Base-by-base conservation (phyloP, 2,329 filamentous ascomycete species). In the Penicillium sp. region DNA sequence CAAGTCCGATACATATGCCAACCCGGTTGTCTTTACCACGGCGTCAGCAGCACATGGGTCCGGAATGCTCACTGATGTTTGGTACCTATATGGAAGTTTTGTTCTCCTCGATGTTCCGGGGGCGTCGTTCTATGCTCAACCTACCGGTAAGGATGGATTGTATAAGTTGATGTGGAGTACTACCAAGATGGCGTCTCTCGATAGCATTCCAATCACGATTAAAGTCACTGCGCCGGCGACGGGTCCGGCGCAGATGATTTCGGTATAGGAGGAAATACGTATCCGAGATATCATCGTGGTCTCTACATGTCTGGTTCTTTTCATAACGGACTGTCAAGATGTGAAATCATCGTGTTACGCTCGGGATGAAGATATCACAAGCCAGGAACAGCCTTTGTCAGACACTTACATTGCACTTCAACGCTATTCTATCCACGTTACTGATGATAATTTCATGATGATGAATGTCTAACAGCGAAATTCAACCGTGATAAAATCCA, bases 51-150 rank as follows among this genome's bases (percentile, higher is more conserved):
- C 6, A 27, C 4, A 5, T 11, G 6, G n/a, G 25, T 16, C 12
- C 12, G 11, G 25, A 5, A n/a, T 27, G n/a, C 23, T 35, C 32
- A 42, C 35, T 11, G 20, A 42, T 9, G 39, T 34, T 8, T 42
- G 39, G 39, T 25, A 23, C 11, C 30, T 34, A 3, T 39, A 42
- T 31, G 39, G 39, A 13, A 42, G 27, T 16, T 33, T 18, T 31
- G 35, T 42, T 14, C 13, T 42, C 14, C 15, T 30, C 2, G 38
- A 17, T n/a, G 14, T 23, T n/a, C 13, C 18, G 11, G 14, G 12
- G 10, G 15, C 36, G 23, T 26, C 23, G n/a, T 35, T 39, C 26
- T 42, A 42, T n/a, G 26, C 35, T 11, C 27, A 32, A 10, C 13
- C 17, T 15, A 35, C 37, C 13, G 25, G 25, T 4, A 11, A 25